These are phyloP conservation scores for Penicillium ochrochloron DNA, from an alignment of 495 filamentous ascomycete genomes.

Conservation along the genomic window DNA sequence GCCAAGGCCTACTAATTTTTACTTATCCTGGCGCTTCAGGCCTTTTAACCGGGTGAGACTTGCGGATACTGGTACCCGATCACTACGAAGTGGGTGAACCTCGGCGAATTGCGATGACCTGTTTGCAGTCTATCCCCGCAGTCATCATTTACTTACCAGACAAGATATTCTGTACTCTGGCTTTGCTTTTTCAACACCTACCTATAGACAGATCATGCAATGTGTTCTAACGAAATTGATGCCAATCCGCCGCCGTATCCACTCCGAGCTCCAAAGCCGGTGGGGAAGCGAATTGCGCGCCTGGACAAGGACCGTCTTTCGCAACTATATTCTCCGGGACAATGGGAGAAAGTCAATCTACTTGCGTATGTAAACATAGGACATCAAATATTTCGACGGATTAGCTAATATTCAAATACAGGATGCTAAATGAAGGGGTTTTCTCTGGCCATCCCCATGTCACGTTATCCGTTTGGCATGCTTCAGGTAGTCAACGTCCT, in stretches of 20 bases:
- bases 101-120: background rate
- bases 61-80: constrained; percentile 3
- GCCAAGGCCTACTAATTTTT: background rate
- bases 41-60: background rate
- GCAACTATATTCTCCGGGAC: constrained; percentile 8
- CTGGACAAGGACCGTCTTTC: constrained; percentile 8
- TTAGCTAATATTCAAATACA: background rate
- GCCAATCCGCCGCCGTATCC: background rate
- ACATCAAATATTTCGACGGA: background rate
- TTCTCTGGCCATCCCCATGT: constrained; percentile 74
- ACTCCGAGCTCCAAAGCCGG: background rate
- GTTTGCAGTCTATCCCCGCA: background rate
- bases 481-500: constrained; percentile 75
- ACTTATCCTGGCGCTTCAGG: background rate
- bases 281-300: constrained; percentile 10
- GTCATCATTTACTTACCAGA: background rate
- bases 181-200: background rate
- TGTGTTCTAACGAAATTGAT: constrained; percentile 1
- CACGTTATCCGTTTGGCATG: constrained; percentile 84
- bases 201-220: background rate
- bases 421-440: constrained; percentile 60
- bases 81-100: background rate
- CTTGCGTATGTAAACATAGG: background rate
- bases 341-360: constrained; percentile 10
- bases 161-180: too few relatives aligned